Evolutionary conservation across 345 rosid genomes (phyloP).

Genomic region (Corymbia maculata): DNA sequence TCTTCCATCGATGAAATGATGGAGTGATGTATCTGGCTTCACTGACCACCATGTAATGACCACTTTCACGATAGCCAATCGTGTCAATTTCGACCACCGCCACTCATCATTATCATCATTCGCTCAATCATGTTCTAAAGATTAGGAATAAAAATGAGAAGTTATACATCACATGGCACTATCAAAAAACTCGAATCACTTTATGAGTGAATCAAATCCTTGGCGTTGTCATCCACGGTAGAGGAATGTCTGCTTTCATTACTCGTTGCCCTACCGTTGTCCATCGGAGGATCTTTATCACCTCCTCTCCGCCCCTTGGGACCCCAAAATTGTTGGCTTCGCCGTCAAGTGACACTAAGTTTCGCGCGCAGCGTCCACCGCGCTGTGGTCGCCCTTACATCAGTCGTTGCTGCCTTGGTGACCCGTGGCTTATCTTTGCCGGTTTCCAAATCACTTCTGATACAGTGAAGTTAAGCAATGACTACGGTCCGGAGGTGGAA

Average conservation of each 20-base stretch:
- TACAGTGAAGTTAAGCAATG: not conserved
- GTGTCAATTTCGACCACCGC: accelerated
- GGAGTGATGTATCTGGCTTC: not conserved
- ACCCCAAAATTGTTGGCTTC: not conserved
- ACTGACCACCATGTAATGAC: not conserved
- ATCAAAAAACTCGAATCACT: no score
- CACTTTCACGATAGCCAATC: not conserved
- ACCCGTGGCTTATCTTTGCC: not conserved
- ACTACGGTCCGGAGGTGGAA: not conserved
- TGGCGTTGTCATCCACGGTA: not conserved
- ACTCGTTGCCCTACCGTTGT: not conserved
- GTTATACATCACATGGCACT: no score
- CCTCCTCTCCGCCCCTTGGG: not conserved
- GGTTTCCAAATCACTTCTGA: not conserved
- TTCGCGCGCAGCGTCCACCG: not conserved
- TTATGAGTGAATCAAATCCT: not conserved
- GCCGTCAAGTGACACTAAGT: not conserved
- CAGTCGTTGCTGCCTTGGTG: not conserved
- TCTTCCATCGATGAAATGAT: not conserved
- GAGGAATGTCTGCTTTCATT: not conserved
- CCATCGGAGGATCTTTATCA: not conserved
- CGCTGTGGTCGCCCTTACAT: not conserved
- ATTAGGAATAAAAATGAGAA: accelerated
- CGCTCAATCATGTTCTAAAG: no score
- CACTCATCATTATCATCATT: no score